Evolutionary conservation across 2,329 filamentous ascomycete species (phyloP).

Genomic region (Coniochaeta prunicola): DNA sequence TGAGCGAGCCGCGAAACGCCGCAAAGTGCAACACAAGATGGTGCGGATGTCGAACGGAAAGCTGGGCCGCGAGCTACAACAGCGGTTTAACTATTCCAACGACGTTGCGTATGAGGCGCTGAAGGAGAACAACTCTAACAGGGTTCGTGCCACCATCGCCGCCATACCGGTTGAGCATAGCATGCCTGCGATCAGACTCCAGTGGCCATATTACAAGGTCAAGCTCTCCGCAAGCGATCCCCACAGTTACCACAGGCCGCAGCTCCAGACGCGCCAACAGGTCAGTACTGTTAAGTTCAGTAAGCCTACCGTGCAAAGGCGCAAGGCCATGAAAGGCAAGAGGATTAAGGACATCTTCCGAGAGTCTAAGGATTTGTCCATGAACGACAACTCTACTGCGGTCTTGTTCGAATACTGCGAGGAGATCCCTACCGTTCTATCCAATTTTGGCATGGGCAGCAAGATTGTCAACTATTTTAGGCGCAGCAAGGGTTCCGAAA

Average conservation of each 20-base stretch:
- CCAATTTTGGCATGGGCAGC: slow-evolving; percentile 96
- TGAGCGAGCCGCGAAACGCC: slow-evolving; percentile 54
- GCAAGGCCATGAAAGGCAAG: slow-evolving; percentile 75
- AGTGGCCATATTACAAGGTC: slow-evolving; percentile 94
- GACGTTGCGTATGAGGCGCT: slow-evolving; percentile 92
- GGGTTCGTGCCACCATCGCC: slow-evolving; percentile 85
- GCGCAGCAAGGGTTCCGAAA: slow-evolving; percentile 65
- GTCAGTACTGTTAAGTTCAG: slow-evolving; percentile 64
- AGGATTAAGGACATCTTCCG: slow-evolving; percentile 72
- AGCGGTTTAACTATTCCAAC: slow-evolving; percentile 92
- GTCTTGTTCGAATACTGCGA: slow-evolving; percentile 94
- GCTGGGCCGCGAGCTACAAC: slow-evolving; percentile 63
- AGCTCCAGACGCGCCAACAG: slow-evolving; percentile 63
- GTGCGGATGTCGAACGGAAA: slow-evolving; percentile 63
- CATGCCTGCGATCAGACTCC: slow-evolving; percentile 80
- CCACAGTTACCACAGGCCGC: slow-evolving; percentile 77
- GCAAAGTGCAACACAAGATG: slow-evolving; percentile 46
- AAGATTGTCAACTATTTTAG: slow-evolving; percentile 96
- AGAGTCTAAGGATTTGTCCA: slow-evolving; percentile 71
- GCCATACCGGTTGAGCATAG: slow-evolving; percentile 93
- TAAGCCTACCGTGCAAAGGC: slow-evolving; percentile 63
- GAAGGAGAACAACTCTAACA: slow-evolving; percentile 95
- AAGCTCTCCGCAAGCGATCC: slow-evolving; percentile 63
- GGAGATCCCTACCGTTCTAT: slow-evolving; percentile 83
- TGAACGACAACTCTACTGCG: slow-evolving; percentile 82